phyloP scores from a whole-genome alignment of 257 asterid genomes.

The Salvia miltiorrhiza region DNA sequence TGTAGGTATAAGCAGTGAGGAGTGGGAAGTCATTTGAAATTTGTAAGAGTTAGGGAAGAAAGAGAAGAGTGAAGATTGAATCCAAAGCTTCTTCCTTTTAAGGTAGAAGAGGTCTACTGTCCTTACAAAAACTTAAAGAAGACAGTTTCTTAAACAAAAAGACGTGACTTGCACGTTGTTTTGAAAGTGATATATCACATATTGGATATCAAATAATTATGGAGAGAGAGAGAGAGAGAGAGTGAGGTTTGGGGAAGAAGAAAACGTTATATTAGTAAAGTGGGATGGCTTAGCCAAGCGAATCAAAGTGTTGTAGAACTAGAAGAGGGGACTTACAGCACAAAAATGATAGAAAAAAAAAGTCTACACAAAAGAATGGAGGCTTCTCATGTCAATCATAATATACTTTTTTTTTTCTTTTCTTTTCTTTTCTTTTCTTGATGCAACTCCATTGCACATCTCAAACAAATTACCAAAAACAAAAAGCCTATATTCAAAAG shows the following conservation, averaged over 20 bases:
- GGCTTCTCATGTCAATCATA: constrained; percentile 29
- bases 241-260: not conserved
- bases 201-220: too few relatives aligned
- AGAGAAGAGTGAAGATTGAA: too few relatives aligned
- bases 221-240: too few relatives aligned
- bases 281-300: constrained; percentile 23
- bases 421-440: constrained; percentile 24
- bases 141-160: too few relatives aligned
- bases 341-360: not conserved
- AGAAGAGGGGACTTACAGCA: constrained; percentile 21
- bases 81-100: too few relatives aligned
- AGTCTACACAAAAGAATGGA: constrained; percentile 33
- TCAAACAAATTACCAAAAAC: constrained; percentile 41
- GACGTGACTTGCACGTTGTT: too few relatives aligned
- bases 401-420: constrained; percentile 24
- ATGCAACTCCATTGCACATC: constrained; percentile 50
- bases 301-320: not conserved
- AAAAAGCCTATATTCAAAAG: constrained; percentile 43
- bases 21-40: too few relatives aligned
- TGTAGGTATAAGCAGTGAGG: too few relatives aligned
- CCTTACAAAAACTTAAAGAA: too few relatives aligned
- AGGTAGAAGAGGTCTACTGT: too few relatives aligned
- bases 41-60: too few relatives aligned
- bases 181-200: too few relatives aligned
- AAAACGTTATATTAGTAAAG: constrained; percentile 6